Conservation (phyloP, 1,284 basidiomycete genomes). For the Uromyces viciae-fabae region DNA sequence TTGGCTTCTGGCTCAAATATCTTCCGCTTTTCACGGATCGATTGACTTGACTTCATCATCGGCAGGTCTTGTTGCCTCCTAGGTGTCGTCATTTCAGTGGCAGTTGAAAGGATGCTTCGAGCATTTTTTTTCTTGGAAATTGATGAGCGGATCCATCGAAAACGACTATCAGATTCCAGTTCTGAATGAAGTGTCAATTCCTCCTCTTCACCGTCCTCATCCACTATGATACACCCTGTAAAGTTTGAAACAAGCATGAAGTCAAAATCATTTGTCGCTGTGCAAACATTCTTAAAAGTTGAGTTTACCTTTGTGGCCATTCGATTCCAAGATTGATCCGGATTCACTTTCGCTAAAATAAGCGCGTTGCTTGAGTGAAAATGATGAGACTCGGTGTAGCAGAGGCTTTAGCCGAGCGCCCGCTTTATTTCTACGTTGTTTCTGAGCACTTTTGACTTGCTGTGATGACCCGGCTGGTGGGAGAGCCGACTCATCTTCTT, state of each 20-base stretch:
- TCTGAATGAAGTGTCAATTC: background rate
- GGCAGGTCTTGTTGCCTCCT: background rate
- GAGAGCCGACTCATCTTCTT: background rate
- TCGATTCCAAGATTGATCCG: background rate
- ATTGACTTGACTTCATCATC: background rate
- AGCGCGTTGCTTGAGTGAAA: background rate
- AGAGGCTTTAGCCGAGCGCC: slow-evolving; percentile 15
- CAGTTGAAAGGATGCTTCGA: background rate
- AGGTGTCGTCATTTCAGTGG: background rate
- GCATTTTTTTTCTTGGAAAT: background rate
- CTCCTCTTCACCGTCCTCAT: slow-evolving; percentile 6
- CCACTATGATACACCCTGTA: too few species aligned
- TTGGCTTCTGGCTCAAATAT: slow-evolving; percentile 3
- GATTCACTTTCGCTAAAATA: background rate
- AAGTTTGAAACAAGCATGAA: too few species aligned
- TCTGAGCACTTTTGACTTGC: background rate
- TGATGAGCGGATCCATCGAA: slow-evolving; percentile 16
- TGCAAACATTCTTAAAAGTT: too few species aligned
- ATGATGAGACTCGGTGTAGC: background rate
- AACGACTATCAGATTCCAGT: background rate
- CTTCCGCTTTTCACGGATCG: slow-evolving; percentile 26
- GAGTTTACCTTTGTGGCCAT: background rate
- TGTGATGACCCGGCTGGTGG: background rate
- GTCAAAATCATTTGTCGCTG: too few species aligned
- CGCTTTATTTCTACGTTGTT: slow-evolving; percentile 14